phyloP scores from a whole-genome alignment of 345 rosid species.

The Hibiscus mutabilis region DNA sequence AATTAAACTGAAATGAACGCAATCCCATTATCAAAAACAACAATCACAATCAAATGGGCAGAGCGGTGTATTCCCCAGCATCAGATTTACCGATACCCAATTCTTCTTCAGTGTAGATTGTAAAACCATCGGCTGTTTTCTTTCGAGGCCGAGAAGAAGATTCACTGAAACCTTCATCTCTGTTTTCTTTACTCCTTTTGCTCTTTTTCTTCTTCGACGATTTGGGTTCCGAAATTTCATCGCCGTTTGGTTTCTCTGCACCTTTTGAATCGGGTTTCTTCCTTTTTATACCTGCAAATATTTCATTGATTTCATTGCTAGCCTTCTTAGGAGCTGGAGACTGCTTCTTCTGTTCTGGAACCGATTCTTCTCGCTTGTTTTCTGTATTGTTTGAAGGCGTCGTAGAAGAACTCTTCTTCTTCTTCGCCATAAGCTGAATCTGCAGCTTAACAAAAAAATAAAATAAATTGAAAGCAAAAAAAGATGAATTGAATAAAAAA shows the following conservation, averaged over 20 bases:
- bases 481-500: not conserved
- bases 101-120: conserved; percentile 60
- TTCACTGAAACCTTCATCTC: not conserved
- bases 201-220: conserved; percentile 21
- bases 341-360: conserved; percentile 14
- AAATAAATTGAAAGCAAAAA: not conserved
- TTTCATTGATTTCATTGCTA: conserved; percentile 37
- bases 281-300: conserved; percentile 38
- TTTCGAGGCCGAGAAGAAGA: conserved; percentile 23
- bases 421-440: conserved; percentile 18
- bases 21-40: conserved; percentile 44
- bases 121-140: conserved; percentile 52
- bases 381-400: conserved; percentile 2
- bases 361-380: conserved; percentile 12
- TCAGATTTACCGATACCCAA: conserved; percentile 45
- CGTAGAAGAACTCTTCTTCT: conserved; percentile 29
- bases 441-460: not conserved
- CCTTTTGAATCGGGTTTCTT: conserved; percentile 14
- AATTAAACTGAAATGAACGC: not conserved
- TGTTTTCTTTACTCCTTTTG: conserved; percentile 25
- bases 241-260: conserved; percentile 4
- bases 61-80: conserved; percentile 52
- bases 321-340: conserved; percentile 18
- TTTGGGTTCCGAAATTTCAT: conserved; percentile 18
- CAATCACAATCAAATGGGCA: conserved; percentile 90